Conservation (phyloP, 78 protist species). For the Parvularia atlantis region DNA sequence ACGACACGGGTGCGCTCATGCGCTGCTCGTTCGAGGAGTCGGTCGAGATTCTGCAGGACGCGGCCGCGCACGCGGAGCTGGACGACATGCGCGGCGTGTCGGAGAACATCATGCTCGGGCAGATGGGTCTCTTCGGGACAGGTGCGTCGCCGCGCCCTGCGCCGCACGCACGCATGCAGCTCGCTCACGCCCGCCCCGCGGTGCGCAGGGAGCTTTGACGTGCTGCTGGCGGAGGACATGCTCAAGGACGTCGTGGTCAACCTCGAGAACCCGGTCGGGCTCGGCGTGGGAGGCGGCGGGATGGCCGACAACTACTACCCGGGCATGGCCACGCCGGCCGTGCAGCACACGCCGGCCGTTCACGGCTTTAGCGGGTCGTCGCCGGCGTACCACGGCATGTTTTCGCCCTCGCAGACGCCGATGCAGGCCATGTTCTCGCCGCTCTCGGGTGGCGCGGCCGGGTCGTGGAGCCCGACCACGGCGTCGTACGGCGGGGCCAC, state of each 20-base stretch:
- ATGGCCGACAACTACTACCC: not conserved
- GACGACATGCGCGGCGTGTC: conserved; percentile 90
- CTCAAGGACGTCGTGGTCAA: conserved; percentile 27
- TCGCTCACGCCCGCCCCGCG: not conserved
- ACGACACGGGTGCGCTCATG: conserved; percentile 58
- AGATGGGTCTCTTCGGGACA: conserved; percentile 87
- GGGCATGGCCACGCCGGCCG: not conserved
- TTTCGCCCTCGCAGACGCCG: not conserved
- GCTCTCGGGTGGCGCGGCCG: not conserved
- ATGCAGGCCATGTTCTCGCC: not conserved
- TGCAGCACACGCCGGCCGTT: no score
- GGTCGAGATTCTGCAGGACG: conserved; percentile 92
- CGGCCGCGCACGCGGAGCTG: conserved; percentile 78
- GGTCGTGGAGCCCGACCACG: conserved; percentile 23
- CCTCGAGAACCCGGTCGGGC: not conserved
- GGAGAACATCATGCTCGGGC: conserved; percentile 93
- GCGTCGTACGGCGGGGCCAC: conserved; percentile 24
- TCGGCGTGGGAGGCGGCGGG: not conserved
- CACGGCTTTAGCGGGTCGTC: not conserved
- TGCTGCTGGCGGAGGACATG: conserved; percentile 65
- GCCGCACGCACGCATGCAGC: not conserved
- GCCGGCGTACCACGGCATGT: not conserved
- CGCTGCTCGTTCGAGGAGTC: conserved; percentile 98
- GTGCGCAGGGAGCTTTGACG: conserved; percentile 69
- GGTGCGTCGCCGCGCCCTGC: conserved; percentile 6